A percentile compares a stretch with the other conserved stretches of the same genome.
phyloP scores from a whole-genome alignment of 2,329 filamentous ascomycete species.

The Monosporascus sp. region DNA sequence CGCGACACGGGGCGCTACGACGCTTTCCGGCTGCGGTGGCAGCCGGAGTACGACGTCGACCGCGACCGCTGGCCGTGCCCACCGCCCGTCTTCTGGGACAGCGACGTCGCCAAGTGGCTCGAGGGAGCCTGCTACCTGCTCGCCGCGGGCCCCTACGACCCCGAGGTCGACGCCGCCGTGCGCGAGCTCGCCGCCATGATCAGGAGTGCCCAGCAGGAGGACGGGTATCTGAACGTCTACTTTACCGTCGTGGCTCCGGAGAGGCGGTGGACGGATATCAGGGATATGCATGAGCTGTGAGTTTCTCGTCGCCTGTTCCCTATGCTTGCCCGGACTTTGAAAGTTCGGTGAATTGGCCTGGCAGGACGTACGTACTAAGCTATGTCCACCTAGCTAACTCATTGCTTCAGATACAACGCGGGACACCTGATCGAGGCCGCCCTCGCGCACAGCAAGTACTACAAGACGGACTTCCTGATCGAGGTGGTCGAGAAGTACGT shows the following conservation, averaged over 20 bases:
- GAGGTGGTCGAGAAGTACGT: constrained; percentile 51
- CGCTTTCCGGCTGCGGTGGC: constrained; percentile 54
- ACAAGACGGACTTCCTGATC: constrained; percentile 46
- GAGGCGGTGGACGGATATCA: constrained; percentile 52
- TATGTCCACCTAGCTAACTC: too few species aligned
- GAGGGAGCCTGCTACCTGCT: constrained; percentile 58
- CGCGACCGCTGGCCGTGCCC: constrained; percentile 51
- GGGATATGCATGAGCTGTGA: constrained; percentile 59
- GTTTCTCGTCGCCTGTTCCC: constrained; percentile 8
- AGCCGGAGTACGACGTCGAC: constrained; percentile 45
- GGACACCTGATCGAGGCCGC: constrained; percentile 60
- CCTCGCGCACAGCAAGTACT: constrained; percentile 49
- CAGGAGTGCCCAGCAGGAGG: constrained; percentile 47
- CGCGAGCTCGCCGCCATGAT: constrained; percentile 56
- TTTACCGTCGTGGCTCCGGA: constrained; percentile 54
- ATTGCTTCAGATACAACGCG: constrained; percentile 45
- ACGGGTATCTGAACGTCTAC: constrained; percentile 61
- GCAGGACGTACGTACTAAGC: too few species aligned
- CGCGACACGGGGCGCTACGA: constrained; percentile 52
- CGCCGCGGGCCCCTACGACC: constrained; percentile 31
- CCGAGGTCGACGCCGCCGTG: constrained; percentile 44
- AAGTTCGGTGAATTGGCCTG: neutral
- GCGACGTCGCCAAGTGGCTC: constrained; percentile 53
- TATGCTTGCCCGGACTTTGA: neutral
- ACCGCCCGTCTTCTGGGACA: constrained; percentile 57